Evolutionary conservation across 768 basidiomycete species (phyloP), one percentile per base, ranked within the genome.

Genomic region (Mycena alexandri): DNA sequence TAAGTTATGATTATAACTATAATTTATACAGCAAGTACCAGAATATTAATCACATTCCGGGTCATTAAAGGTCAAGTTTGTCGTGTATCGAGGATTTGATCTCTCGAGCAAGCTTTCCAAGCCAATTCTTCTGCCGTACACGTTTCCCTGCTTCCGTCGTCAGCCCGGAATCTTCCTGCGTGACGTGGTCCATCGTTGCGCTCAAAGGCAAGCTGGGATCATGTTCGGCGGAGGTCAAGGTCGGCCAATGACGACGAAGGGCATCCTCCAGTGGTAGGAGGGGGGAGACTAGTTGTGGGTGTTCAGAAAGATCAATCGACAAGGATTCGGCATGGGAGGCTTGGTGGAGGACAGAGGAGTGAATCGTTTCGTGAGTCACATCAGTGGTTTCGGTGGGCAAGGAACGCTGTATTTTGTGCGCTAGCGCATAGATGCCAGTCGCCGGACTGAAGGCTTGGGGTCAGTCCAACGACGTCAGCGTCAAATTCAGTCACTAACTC

Each of bases 361-460:
- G 90, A 42, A 91, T 85, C 0, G 75, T 82, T 77, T 93, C 90
- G 53, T 87, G 81, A 0, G 90, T 90, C 5, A 82, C 65, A 24
- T 82, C 72, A 65, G 88, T 75, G 0, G 79, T 76, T 13, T 69
- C 51, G 1, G 78, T 83, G 2, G 90, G 90, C 29, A 89, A 71
- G 24, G 77, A 73, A 22, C 91, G 85, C 62, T 83, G 79, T 25
- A 83, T 80, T 43, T 76, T 79, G 34, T 79, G 71, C 1, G 88
- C 78, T 0, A 90, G 61, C 25, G 69, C 51, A 70, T 88, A 92
- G 17, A 92, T 83, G 16, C 91, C 90, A 0, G 81, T 84, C 17
- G 70, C 65, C 22, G 89, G 81, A 69, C 89, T 91, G 50, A 16
- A 34, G 12, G 34, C 25, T 61, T 59, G 6, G 41, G 73, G 48